These are phyloP conservation scores for Pleurozium schreberi DNA, from an alignment of 225 moss, liverwort and hornwort genomes.

Conservation along the genomic window DNA sequence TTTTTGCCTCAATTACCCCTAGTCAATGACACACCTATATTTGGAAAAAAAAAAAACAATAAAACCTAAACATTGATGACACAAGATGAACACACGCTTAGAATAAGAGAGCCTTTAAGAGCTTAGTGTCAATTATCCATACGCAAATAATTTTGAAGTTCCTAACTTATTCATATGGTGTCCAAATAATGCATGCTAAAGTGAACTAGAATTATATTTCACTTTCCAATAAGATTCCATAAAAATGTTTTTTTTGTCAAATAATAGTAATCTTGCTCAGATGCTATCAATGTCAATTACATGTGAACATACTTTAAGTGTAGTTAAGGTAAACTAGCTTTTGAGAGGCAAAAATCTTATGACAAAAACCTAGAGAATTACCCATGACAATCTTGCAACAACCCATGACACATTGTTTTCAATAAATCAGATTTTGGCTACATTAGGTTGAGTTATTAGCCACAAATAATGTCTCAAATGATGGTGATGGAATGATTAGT, in stretches of 20 bases:
- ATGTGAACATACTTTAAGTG: background rate
- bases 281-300: no score
- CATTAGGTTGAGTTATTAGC: background rate
- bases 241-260: rapidly evolving
- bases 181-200: background rate
- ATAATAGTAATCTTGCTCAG: background rate
- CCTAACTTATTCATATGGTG: background rate
- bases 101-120: background rate
- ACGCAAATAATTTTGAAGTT: background rate
- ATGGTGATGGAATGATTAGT: background rate
- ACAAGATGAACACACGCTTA: background rate
- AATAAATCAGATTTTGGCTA: background rate
- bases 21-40: no score
- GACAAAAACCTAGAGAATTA: background rate
- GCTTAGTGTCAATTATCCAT: background rate
- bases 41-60: background rate
- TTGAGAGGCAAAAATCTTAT: rapidly evolving
- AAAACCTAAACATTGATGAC: background rate
- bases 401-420: rapidly evolving
- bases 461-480: background rate
- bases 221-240: background rate
- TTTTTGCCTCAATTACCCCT: background rate
- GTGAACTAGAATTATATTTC: background rate
- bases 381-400: background rate
- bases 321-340: background rate